These are phyloP conservation scores for Anthracocystis walkeri DNA, from an alignment of 1,284 basidiomycete genomes.

Conservation along the genomic window DNA sequence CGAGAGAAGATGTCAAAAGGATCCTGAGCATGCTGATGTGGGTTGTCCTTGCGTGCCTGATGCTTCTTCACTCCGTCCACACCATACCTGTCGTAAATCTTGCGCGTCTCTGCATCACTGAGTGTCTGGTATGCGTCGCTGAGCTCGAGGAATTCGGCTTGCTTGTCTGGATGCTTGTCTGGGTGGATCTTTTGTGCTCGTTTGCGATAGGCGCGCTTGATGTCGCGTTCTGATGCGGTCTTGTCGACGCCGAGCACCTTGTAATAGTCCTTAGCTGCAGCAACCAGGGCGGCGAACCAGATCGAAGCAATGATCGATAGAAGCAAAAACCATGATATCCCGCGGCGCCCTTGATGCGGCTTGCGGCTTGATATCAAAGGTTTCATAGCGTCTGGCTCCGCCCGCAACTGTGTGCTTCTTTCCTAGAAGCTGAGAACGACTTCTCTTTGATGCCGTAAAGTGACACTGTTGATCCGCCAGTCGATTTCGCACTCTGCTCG, in stretches of 20 bases:
- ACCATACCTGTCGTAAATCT: slow-evolving; percentile 66
- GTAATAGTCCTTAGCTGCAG: slow-evolving; percentile 64
- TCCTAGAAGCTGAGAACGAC: too few species aligned
- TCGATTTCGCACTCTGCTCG: background rate
- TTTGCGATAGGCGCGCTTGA: slow-evolving; percentile 67
- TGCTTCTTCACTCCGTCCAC: slow-evolving; percentile 67
- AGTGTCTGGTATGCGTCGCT: slow-evolving; percentile 68
- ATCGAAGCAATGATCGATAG: slow-evolving; percentile 23
- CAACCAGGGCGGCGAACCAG: slow-evolving; percentile 40
- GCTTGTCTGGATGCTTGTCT: slow-evolving; percentile 68
- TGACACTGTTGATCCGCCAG: background rate
- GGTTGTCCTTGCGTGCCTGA: slow-evolving; percentile 54
- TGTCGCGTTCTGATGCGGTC: slow-evolving; percentile 61
- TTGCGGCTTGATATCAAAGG: slow-evolving; percentile 34
- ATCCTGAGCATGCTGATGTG: slow-evolving; percentile 55
- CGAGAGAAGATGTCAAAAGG: slow-evolving; percentile 67
- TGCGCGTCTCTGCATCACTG: slow-evolving; percentile 60
- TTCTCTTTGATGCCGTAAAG: background rate
- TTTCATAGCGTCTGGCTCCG: slow-evolving; percentile 14
- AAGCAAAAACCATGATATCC: slow-evolving; percentile 23
- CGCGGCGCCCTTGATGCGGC: background rate
- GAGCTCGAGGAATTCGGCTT: slow-evolving; percentile 71
- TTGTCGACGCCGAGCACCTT: slow-evolving; percentile 64
- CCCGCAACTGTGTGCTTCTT: too few species aligned
- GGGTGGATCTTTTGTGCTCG: slow-evolving; percentile 67